These are phyloP conservation scores for Rhododendron mucronatum DNA, from an alignment of 148 eudicot species.

Conservation along the genomic window DNA sequence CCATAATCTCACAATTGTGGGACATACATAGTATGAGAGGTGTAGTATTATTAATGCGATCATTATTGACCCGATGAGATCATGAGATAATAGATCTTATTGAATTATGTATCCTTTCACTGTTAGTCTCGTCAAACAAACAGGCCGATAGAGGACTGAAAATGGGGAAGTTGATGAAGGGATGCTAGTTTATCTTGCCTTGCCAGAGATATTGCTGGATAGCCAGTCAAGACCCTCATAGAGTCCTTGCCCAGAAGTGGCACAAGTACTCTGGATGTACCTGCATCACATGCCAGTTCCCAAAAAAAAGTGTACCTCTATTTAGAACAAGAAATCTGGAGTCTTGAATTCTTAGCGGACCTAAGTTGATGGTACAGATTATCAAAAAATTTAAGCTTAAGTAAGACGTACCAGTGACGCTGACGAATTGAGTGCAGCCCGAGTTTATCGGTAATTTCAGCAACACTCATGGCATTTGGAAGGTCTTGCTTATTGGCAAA, in stretches of 20 bases:
- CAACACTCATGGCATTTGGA: slow-evolving; percentile 58
- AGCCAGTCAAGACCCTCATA: slow-evolving; percentile 75
- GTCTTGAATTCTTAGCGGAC: not conserved
- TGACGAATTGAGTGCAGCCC: slow-evolving; percentile 57
- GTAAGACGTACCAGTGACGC: slow-evolving; percentile 34
- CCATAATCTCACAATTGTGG: not conserved
- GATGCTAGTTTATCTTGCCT: slow-evolving; percentile 26
- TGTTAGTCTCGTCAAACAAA: not conserved
- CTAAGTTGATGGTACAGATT: not conserved
- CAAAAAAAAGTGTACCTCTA: not conserved
- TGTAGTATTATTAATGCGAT: not conserved
- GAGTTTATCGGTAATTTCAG: slow-evolving; percentile 63
- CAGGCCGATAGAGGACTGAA: not conserved
- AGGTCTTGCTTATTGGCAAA: slow-evolving; percentile 75
- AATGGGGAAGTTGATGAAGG: not conserved
- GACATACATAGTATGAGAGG: not conserved
- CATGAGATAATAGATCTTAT: too few species aligned
- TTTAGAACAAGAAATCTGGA: not conserved
- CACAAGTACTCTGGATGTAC: slow-evolving; percentile 62
- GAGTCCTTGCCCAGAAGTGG: slow-evolving; percentile 58
- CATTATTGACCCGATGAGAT: not conserved
- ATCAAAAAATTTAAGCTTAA: not conserved
- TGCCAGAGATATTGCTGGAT: slow-evolving; percentile 39
- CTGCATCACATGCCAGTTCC: slow-evolving; percentile 19
- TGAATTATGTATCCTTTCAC: not conserved